These are phyloP conservation scores for Danielia oregonensis DNA, from an alignment of 805 yeast genomes.

Conservation along the genomic window DNA sequence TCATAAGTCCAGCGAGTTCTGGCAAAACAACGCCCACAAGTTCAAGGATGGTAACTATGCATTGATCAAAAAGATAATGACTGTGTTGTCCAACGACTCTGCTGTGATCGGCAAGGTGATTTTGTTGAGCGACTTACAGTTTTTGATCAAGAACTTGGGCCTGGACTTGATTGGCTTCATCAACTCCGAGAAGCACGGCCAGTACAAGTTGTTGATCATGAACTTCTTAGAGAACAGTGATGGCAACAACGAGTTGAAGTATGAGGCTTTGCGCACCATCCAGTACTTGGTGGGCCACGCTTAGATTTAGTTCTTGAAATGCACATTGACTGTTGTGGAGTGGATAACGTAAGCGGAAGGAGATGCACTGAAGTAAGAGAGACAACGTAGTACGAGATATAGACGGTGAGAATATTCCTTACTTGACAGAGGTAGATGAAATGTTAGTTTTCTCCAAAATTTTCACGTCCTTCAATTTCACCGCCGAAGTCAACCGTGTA, in stretches of 20 bases:
- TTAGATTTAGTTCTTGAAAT: too few species aligned
- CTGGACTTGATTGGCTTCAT: slow-evolving; percentile 35
- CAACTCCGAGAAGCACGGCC: slow-evolving; percentile 46
- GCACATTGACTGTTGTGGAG: background rate
- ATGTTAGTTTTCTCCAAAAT: too few species aligned
- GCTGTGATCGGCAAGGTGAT: slow-evolving; percentile 27
- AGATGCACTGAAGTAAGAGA: too few species aligned
- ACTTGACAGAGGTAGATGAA: too few species aligned
- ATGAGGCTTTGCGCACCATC: slow-evolving; percentile 93
- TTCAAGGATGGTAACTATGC: slow-evolving; percentile 81
- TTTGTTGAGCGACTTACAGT: slow-evolving; percentile 41
- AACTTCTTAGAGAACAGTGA: slow-evolving; percentile 63
- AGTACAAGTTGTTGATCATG: slow-evolving; percentile 76
- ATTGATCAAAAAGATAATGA: slow-evolving; percentile 58
- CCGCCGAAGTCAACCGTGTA: too few species aligned
- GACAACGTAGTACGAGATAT: too few species aligned
- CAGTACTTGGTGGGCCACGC: slow-evolving; percentile 83
- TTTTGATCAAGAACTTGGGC: slow-evolving; percentile 38
- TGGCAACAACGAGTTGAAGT: slow-evolving; percentile 82
- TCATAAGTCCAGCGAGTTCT: slow-evolving; percentile 82
- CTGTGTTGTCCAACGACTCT: slow-evolving; percentile 39
- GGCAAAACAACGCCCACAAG: slow-evolving; percentile 75
- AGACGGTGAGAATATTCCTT: too few species aligned
- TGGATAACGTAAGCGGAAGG: background rate
- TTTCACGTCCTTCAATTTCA: too few species aligned